Evolutionary conservation across 2,329 filamentous ascomycete genomes (phyloP).

Genomic region (Pseudogymnoascus sp.): DNA sequence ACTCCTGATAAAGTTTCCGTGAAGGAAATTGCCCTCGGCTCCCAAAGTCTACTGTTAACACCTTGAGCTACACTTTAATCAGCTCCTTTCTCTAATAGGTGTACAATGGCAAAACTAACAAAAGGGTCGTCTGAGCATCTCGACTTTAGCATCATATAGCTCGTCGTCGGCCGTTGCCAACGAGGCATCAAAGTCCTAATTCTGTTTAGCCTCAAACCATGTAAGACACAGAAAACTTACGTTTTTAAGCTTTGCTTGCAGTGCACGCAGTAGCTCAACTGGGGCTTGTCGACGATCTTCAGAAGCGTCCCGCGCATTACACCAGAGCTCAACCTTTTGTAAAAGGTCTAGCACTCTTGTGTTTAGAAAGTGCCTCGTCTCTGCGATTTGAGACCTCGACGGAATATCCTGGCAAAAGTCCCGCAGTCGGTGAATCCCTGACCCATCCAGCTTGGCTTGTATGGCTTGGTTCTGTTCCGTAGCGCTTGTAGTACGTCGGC

Average conservation of each 20-base stretch:
- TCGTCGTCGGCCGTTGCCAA: conserved; percentile 3
- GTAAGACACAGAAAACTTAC: conserved; percentile 4
- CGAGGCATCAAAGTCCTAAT: conserved; percentile 10
- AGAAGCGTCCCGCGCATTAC: conserved; percentile 10
- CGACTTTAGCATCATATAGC: conserved; percentile 3
- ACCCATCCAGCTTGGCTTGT: conserved; percentile 10
- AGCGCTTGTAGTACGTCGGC: background rate
- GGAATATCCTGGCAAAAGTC: conserved; percentile 12
- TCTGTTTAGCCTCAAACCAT: background rate
- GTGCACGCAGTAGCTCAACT: conserved; percentile 4
- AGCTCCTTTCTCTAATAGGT: conserved; percentile 1
- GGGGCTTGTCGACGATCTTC: conserved; percentile 2
- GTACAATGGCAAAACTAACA: background rate
- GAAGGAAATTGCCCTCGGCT: conserved; percentile 2
- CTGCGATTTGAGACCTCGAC: conserved; percentile 11
- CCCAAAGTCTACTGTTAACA: conserved; percentile 8
- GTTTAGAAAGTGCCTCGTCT: conserved; percentile 15
- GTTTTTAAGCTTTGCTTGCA: conserved; percentile 10
- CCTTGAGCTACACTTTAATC: conserved; percentile 10
- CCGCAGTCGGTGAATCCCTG: conserved; percentile 9
- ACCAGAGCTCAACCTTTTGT: conserved; percentile 13
- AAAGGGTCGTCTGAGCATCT: conserved; percentile 10
- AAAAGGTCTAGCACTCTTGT: conserved; percentile 10
- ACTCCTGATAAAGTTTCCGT: conserved; percentile 9
- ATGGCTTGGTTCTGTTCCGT: background rate